Base-by-base conservation (phyloP, 768 basidiomycete genomes). In the Leucosporidium scottii region DNA sequence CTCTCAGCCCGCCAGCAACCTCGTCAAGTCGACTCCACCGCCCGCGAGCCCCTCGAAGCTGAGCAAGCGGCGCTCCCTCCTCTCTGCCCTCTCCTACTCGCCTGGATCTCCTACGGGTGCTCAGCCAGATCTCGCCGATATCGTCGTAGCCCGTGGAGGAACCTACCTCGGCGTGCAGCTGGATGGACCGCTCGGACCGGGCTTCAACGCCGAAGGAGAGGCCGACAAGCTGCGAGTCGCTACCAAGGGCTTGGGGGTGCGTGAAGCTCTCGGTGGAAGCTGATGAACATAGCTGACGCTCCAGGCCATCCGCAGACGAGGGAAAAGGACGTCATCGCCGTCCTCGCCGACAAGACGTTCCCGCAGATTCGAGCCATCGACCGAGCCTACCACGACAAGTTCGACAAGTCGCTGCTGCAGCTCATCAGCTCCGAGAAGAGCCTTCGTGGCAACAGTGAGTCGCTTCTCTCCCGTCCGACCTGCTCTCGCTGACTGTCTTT, bases 121-220 rank as follows among this genome's bases (percentile, higher is more conserved):
- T 55, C 58, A 47, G 61, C 21, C 65, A 25, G 70, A 71, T 39
- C 61, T 71, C 2, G 28, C 49, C 2, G 36, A 53, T 23, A n/a
- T 68, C n/a, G 61, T 67, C 1, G 48, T 49, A 1, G 51, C 49
- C 12, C 61, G 59, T 30, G 64, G 62, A 0, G 67, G 58, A 9
- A 64, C 53, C 36, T 68, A 72, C 58, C 67, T 72, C 36, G 70
- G 70, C 1, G 70, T 60, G 2, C 53, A n/a, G 36, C 30, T 68
- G 5, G 67, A 66, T 7, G 64, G 67, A 15, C 51, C 70, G 28
- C 59, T 58, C 3, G 71, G 71, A 8, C 50, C 30, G 27, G 67
- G 55, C 15, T 68, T 53, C 48, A 55, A 58, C 17, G 62, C 56
- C 7, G 50, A 30, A 21, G 44, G 48, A 44, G n/a, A 58, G 36